A percentile compares a stretch with the other conserved stretches of the same genome.
Conservation (phyloP, 768 basidiomycete genomes). For the Lactifluus pinguis region DNA sequence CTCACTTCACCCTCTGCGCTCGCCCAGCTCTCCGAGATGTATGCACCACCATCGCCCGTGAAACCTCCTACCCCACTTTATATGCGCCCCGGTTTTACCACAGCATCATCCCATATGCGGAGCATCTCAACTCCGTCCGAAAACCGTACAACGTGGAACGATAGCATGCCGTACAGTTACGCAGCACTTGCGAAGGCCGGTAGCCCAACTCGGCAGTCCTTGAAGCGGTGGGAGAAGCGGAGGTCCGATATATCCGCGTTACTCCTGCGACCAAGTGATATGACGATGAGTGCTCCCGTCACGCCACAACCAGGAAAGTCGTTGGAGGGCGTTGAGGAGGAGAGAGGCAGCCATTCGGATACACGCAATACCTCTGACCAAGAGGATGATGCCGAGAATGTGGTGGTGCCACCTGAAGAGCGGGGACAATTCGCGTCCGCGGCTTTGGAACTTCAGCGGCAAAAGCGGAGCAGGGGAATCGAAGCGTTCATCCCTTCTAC, state of each 20-base stretch:
- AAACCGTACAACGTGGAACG: conserved; percentile 73
- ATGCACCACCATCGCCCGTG: conserved; percentile 66
- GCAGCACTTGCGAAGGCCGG: conserved; percentile 40
- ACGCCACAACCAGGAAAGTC: conserved; percentile 23
- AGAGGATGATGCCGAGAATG: background rate
- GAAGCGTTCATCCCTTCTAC: conserved; percentile 37
- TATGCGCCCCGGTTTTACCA: conserved; percentile 38
- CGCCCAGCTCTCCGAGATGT: conserved; percentile 81
- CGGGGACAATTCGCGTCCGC: conserved; percentile 47
- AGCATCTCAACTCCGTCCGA: conserved; percentile 26
- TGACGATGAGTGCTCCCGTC: conserved; percentile 36
- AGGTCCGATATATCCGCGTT: conserved; percentile 46
- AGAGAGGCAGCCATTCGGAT: conserved; percentile 23
- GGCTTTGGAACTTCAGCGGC: conserved; percentile 52
- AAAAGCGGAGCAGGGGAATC: conserved; percentile 41
- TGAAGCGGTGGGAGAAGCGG: conserved; percentile 42
- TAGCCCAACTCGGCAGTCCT: conserved; percentile 36
- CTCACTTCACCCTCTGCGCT: conserved; percentile 63
- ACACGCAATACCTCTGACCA: background rate
- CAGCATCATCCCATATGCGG: conserved; percentile 15
- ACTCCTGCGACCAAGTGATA: conserved; percentile 26
- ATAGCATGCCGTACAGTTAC: conserved; percentile 35
- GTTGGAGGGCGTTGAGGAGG: conserved; percentile 35
- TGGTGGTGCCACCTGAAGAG: conserved; percentile 17
- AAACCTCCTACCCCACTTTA: conserved; percentile 25